Conservation (phyloP, 1,139 yeast species). For the Kodamaea fungicola region DNA sequence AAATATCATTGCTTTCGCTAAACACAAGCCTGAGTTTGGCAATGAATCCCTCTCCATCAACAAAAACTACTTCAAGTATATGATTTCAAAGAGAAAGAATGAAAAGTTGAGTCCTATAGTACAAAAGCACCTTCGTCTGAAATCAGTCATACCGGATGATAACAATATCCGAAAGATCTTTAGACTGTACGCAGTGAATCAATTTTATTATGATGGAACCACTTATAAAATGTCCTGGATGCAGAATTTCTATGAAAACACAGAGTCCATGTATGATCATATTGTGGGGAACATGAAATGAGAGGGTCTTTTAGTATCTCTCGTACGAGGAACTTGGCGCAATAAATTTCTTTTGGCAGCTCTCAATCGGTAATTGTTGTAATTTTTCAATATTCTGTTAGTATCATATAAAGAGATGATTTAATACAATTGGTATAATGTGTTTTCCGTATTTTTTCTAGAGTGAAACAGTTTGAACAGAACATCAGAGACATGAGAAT, state of each 20-base stretch:
- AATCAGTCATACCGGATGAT: constrained; percentile 30
- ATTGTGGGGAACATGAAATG: not conserved
- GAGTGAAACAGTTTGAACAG: too few species aligned
- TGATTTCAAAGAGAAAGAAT: constrained; percentile 19
- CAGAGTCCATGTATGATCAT: constrained; percentile 5
- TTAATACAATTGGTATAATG: too few species aligned
- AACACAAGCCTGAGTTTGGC: constrained; percentile 6
- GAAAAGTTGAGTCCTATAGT: constrained; percentile 17
- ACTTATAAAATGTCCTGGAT: constrained; percentile 22
- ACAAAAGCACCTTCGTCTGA: constrained; percentile 20
- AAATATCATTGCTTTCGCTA: constrained; percentile 16
- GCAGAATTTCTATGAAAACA: constrained; percentile 22
- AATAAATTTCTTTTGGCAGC: too few species aligned
- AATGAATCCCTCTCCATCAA: constrained; percentile 16
- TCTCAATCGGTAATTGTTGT: not conserved
- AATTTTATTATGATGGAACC: constrained; percentile 23
- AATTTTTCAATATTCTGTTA: too few species aligned
- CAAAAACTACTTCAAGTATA: constrained; percentile 25
- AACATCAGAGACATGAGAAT: too few species aligned
- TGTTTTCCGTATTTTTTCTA: too few species aligned
- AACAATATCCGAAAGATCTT: constrained; percentile 28
- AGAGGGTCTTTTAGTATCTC: too few species aligned
- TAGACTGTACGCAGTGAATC: constrained; percentile 29
- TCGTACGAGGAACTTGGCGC: too few species aligned
- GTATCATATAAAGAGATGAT: too few species aligned